A percentile compares a stretch with the other conserved stretches of the same genome.
Conservation (phyloP, 2,329 filamentous ascomycete genomes). For the Xylaria sp. region DNA sequence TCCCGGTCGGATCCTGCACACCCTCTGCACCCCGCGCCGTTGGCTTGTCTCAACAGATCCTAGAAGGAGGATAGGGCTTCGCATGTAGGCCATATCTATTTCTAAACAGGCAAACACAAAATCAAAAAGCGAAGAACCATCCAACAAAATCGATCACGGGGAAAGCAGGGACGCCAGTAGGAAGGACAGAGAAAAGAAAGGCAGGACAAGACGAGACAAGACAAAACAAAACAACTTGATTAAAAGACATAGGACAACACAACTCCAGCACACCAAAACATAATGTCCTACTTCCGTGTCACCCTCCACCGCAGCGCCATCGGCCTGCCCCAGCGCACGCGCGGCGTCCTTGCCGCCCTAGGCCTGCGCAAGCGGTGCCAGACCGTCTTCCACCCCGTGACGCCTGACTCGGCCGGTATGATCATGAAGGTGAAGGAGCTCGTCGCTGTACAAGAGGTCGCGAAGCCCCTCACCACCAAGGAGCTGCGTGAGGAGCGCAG, state of each 20-base stretch:
- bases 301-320: conserved; percentile 91
- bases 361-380: conserved; percentile 86
- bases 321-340: conserved; percentile 82
- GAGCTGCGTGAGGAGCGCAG: conserved; percentile 78
- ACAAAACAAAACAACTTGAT: conserved; percentile 17
- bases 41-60: not conserved
- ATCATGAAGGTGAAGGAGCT: conserved; percentile 96
- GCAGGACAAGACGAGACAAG: not conserved
- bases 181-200: too few relatives aligned
- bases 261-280: conserved; percentile 28
- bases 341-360: conserved; percentile 84
- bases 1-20: not conserved
- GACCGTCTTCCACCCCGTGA: conserved; percentile 90
- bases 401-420: conserved; percentile 84
- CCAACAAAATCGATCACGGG: not conserved
- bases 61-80: not conserved
- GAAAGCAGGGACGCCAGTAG: not conserved
- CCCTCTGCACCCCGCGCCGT: not conserved
- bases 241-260: not conserved
- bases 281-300: conserved; percentile 88
- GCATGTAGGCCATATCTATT: not conserved
- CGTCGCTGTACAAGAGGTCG: conserved; percentile 83
- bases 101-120: not conserved
- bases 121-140: not conserved
- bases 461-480: conserved; percentile 67